A percentile compares a stretch with the other conserved stretches of the same genome.
Conservation (phyloP, 2,329 filamentous ascomycete genomes). For the Geoglossum cookeanum region DNA sequence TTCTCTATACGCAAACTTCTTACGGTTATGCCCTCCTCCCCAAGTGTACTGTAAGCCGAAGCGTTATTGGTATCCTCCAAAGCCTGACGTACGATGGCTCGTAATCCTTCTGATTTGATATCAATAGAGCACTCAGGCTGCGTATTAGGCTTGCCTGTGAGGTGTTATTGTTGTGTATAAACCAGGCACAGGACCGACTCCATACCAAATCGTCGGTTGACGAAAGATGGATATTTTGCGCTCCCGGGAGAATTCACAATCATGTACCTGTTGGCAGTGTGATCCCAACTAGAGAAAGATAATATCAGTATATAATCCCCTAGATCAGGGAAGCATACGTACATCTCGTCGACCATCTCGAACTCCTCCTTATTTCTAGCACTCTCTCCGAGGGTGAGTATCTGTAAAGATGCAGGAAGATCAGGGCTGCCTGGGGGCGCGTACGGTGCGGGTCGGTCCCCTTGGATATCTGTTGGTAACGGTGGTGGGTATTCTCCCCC, state of each 20-base stretch:
- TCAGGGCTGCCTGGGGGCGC: background rate
- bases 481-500: too few species aligned
- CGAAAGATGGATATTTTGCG: too few species aligned
- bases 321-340: background rate
- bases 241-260: too few species aligned
- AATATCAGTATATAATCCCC: too few species aligned
- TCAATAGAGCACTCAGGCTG: background rate
- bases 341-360: background rate
- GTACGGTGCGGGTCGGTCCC: background rate
- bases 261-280: too few species aligned
- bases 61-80: conserved; percentile 8
- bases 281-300: too few species aligned
- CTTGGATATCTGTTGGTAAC: too few species aligned
- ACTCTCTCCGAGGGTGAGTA: background rate
- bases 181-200: background rate
- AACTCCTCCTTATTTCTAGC: background rate
- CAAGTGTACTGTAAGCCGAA: background rate
- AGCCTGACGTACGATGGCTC: background rate
- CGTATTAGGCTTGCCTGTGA: background rate
- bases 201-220: background rate
- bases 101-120: background rate
- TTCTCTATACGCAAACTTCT: background rate
- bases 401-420: background rate
- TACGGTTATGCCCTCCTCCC: background rate
- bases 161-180: background rate